Percentiles rank a stretch among this genome's conserved stretches.
Conservation (phyloP, 805 yeast genomes). For the Candida koratica region DNA sequence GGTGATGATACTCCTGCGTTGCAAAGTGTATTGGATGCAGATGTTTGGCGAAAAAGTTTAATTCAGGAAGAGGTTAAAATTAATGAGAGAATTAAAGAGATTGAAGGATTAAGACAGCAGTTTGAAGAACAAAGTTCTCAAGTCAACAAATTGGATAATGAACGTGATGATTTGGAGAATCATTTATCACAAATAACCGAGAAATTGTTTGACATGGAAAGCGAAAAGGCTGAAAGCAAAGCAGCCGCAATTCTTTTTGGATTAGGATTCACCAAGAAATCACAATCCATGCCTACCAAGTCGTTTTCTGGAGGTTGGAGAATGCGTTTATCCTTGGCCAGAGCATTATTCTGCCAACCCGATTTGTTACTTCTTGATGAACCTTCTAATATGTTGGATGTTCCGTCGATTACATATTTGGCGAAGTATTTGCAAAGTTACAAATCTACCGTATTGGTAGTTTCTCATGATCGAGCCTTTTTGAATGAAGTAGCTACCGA, state of each 20-base stretch:
- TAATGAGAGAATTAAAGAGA: constrained; percentile 69
- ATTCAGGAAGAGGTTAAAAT: constrained; percentile 71
- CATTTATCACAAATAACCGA: constrained; percentile 77
- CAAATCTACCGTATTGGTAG: constrained; percentile 89
- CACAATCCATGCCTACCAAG: constrained; percentile 81
- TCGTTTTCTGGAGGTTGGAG: constrained; percentile 99
- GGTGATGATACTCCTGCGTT: constrained; percentile 91
- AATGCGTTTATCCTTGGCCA: constrained; percentile 96
- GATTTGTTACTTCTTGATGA: constrained; percentile 91
- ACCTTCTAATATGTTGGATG: constrained; percentile 99
- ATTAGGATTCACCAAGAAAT: constrained; percentile 85
- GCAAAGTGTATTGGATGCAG: constrained; percentile 97
- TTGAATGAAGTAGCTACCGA: constrained; percentile 98
- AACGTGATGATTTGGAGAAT: constrained; percentile 78
- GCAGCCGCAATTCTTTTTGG: constrained; percentile 94
- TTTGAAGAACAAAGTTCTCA: constrained; percentile 76
- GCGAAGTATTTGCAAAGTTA: constrained; percentile 87
- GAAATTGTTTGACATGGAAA: constrained; percentile 87
- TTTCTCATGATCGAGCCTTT: constrained; percentile 96
- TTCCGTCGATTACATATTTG: constrained; percentile 92
- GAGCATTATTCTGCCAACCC: constrained; percentile 96
- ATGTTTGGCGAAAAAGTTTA: constrained; percentile 95
- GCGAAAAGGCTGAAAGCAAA: constrained; percentile 95
- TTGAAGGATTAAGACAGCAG: constrained; percentile 63
- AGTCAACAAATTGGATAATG: constrained; percentile 77